phyloP scores from a whole-genome alignment of 1,284 basidiomycete species.

The Pseudozyma pruni region DNA sequence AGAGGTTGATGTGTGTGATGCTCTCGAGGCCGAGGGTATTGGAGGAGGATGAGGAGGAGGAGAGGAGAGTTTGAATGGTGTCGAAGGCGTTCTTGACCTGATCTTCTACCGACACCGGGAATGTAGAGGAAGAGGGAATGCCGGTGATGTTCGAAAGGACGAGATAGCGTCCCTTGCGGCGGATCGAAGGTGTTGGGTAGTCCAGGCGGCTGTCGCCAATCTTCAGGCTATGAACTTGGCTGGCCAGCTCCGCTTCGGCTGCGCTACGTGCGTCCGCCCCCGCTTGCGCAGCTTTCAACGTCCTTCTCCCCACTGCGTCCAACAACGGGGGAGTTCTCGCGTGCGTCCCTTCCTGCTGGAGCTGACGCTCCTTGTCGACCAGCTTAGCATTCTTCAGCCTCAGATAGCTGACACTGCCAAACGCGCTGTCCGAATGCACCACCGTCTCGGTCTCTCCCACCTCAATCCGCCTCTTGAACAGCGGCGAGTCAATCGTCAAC shows the following conservation, averaged over 20 bases:
- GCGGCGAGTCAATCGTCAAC: constrained; percentile 86
- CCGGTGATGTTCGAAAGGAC: constrained; percentile 36
- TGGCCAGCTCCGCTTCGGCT: background rate
- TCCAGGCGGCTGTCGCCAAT: background rate
- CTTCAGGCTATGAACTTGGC: background rate
- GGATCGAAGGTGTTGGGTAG: constrained; percentile 12
- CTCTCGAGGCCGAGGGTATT: constrained; percentile 68
- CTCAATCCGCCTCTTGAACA: constrained; percentile 82
- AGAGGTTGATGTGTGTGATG: constrained; percentile 82
- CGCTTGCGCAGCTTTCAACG: constrained; percentile 25
- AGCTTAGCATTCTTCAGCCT: constrained; percentile 46
- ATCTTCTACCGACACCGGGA: constrained; percentile 9
- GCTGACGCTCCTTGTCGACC: constrained; percentile 37
- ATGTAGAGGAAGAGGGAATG: background rate
- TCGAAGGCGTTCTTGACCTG: constrained; percentile 25
- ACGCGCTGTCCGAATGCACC: constrained; percentile 56
- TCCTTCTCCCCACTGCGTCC: constrained; percentile 39
- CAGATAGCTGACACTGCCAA: constrained; percentile 64
- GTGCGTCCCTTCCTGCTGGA: background rate
- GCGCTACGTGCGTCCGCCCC: background rate
- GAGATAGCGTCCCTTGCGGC: constrained; percentile 23
- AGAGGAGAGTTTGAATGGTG: constrained; percentile 12
- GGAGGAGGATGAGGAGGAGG: background rate
- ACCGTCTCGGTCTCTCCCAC: constrained; percentile 69
- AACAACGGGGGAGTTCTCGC: constrained; percentile 19